Conservation (phyloP, 306 rosid species). For the Parietaria judaica region DNA sequence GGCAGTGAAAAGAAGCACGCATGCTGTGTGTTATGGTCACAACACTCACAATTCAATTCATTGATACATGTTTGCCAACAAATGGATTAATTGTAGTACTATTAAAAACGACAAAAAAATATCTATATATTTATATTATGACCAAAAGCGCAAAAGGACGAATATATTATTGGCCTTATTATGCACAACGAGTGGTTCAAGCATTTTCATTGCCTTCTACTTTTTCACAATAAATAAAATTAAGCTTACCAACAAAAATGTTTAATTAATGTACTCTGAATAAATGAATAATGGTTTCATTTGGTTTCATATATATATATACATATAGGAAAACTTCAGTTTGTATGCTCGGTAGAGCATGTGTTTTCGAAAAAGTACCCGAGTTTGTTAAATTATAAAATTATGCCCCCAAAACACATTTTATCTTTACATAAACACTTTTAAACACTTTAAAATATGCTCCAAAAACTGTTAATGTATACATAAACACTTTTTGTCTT, state of each 20-base stretch:
- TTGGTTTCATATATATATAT: too few relatives aligned
- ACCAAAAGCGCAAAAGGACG: neutral
- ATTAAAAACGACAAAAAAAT: neutral
- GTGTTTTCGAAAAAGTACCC: too few relatives aligned
- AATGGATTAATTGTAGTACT: too few relatives aligned
- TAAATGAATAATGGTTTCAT: neutral
- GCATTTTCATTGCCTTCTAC: neutral
- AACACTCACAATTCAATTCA: neutral
- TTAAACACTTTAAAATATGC: too few relatives aligned
- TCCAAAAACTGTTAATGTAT: too few relatives aligned
- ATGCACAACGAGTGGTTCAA: neutral
- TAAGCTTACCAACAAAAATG: conserved; percentile 2
- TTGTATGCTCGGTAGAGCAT: too few relatives aligned
- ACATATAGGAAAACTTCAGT: too few relatives aligned
- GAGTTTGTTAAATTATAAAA: too few relatives aligned
- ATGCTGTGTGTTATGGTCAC: neutral
- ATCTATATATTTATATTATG: neutral
- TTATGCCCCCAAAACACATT: too few relatives aligned
- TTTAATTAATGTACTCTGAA: conserved; percentile 4
- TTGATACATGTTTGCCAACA: too few relatives aligned
- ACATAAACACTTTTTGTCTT: too few relatives aligned
- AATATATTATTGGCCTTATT: neutral
- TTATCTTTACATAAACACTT: too few relatives aligned
- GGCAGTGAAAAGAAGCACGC: neutral
- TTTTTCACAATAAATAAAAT: neutral